Evolutionary conservation across 345 rosid species (phyloP).

Genomic region (Eucalyptus victrix): DNA sequence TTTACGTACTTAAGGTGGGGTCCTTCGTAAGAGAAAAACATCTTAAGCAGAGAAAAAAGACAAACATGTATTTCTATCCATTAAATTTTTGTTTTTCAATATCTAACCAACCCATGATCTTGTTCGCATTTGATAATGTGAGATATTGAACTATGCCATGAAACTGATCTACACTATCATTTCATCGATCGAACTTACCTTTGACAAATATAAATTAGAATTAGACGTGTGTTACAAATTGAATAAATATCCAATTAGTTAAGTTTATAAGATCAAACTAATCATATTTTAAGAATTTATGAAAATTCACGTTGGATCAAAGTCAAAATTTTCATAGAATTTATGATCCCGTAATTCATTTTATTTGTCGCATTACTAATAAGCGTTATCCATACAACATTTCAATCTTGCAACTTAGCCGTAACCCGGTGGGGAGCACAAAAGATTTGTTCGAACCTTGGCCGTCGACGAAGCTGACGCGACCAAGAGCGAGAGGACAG

Average conservation of each 20-base stretch:
- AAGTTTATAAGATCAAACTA: neutral
- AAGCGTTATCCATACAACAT: neutral
- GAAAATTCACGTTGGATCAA: neutral
- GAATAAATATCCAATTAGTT: neutral
- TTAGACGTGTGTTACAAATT: accelerated
- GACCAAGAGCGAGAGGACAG: neutral
- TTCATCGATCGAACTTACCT: neutral
- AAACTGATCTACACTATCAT: accelerated
- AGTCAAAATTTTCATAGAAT: too few species aligned
- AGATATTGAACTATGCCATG: neutral
- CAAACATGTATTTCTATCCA: neutral
- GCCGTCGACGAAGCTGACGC: neutral
- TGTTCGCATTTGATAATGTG: neutral
- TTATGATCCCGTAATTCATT: neutral
- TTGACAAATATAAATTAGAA: neutral
- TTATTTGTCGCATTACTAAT: neutral
- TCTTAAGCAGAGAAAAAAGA: neutral
- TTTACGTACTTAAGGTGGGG: neutral
- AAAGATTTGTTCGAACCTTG: neutral
- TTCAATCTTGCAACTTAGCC: neutral
- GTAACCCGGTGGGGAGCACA: neutral
- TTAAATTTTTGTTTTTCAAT: neutral
- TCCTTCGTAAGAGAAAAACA: neutral
- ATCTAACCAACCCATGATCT: neutral
- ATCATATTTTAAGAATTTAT: too few species aligned